Evolutionary conservation across 192 early-diverging fungal species (phyloP).

Genomic region (Coemansia sp.): DNA sequence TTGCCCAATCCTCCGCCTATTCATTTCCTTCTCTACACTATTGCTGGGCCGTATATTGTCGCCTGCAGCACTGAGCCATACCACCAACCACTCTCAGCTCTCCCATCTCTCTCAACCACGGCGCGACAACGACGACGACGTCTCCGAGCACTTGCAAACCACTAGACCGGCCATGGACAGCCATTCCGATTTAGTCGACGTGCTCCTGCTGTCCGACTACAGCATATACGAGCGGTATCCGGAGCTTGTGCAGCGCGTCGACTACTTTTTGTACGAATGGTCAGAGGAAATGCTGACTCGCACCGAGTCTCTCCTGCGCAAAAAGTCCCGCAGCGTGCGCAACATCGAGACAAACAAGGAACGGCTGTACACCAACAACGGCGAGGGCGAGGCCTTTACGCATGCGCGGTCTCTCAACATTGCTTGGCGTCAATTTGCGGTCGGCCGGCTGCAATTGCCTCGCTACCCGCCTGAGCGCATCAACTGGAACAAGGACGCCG

Average conservation of each 20-base stretch:
- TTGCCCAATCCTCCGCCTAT: background rate
- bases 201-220: slow-evolving; percentile 49
- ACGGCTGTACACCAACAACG: slow-evolving; percentile 14
- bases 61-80: background rate
- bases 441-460: slow-evolving; percentile 41
- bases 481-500: slow-evolving; percentile 59
- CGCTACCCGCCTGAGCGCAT: slow-evolving; percentile 53
- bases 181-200: slow-evolving; percentile 42
- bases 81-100: background rate
- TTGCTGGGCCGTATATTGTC: background rate
- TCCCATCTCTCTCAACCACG: background rate
- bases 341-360: slow-evolving; percentile 4
- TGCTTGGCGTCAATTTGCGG: slow-evolving; percentile 53
- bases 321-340: slow-evolving; percentile 22
- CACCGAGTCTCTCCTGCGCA: slow-evolving; percentile 41
- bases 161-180: slow-evolving; percentile 37
- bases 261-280: slow-evolving; percentile 55
- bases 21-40: background rate
- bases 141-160: background rate
- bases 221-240: slow-evolving; percentile 56
- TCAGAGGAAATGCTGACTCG: slow-evolving; percentile 40
- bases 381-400: slow-evolving; percentile 42
- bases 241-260: slow-evolving; percentile 52
- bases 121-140: background rate
- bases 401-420: slow-evolving; percentile 50